phyloP scores from a whole-genome alignment of 208 protist species.

The Trypanosoma avium region DNA sequence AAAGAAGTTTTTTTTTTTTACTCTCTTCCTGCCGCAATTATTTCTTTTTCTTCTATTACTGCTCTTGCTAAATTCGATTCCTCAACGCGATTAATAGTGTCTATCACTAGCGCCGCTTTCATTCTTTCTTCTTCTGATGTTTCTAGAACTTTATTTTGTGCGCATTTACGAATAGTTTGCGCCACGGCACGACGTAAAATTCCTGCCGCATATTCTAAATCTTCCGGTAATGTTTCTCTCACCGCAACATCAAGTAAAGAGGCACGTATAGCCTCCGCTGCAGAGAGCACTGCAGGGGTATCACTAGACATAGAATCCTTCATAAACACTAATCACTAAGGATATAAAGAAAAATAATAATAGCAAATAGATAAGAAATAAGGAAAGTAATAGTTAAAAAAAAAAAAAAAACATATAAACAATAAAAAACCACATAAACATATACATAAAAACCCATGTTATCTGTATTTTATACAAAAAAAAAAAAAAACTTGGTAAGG shows the following conservation, averaged over 20 bases:
- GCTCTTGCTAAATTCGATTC: not conserved
- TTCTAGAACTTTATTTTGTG: not conserved
- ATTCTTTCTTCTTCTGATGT: conserved; percentile 7
- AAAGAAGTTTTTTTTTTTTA: no score
- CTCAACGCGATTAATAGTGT: conserved; percentile 11
- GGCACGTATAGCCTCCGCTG: conserved; percentile 9
- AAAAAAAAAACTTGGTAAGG: no score
- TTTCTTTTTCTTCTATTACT: not conserved
- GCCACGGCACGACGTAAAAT: conserved; percentile 17
- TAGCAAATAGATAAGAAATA: no score
- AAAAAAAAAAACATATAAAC: no score
- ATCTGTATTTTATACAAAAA: no score
- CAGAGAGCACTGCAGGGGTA: not conserved
- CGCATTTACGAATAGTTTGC: not conserved
- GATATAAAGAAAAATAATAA: no score
- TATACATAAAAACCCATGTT: no score
- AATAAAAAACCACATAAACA: no score
- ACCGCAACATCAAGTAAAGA: not conserved
- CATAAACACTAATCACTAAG: no score
- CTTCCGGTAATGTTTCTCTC: conserved; percentile 4
- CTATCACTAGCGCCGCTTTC: conserved; percentile 13
- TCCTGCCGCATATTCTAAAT: conserved; percentile 18
- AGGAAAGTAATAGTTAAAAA: no score
- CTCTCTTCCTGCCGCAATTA: no score
- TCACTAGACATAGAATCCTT: no score